These are phyloP conservation scores for Brassica napus DNA, from an alignment of 345 rosid species.

Conservation along the genomic window DNA sequence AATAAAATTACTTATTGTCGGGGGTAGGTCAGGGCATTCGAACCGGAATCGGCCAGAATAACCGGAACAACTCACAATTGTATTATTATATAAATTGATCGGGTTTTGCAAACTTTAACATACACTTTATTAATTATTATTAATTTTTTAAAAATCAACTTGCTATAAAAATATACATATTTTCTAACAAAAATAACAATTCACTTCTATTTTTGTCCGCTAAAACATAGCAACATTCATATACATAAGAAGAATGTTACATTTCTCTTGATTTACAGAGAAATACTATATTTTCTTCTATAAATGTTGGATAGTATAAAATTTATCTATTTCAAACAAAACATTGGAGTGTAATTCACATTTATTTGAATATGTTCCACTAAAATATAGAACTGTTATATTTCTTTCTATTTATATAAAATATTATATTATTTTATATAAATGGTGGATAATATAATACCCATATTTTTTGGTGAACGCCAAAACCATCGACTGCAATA, in stretches of 20 bases:
- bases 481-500: too few species aligned
- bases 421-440: background rate
- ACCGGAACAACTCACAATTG: background rate
- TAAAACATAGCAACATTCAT: background rate
- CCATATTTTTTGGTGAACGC: too few species aligned
- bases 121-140: background rate
- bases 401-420: background rate
- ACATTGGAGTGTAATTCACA: background rate
- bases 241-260: background rate
- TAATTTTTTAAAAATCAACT: too few species aligned
- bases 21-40: background rate
- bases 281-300: background rate
- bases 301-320: background rate
- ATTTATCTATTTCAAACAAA: too few species aligned
- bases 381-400: background rate
- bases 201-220: background rate
- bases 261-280: background rate
- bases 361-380: background rate
- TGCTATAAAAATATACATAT: background rate
- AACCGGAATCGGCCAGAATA: background rate
- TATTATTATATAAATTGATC: background rate
- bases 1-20: background rate
- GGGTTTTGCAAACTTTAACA: background rate
- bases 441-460: background rate
- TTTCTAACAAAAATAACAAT: background rate